phyloP scores from a whole-genome alignment of 805 yeast genomes.

The Maudiozyma bulderi region DNA sequence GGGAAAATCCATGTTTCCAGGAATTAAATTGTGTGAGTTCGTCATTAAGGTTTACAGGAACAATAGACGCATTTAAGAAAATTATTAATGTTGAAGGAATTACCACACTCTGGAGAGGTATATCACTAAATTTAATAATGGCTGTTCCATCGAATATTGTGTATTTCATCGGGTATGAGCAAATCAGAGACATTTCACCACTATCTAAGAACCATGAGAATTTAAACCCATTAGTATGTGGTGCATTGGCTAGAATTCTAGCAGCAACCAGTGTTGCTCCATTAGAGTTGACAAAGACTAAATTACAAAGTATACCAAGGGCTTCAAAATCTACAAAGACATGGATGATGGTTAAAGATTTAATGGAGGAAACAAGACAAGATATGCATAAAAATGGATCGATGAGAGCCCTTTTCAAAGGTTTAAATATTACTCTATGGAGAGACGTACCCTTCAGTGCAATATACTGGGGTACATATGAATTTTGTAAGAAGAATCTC shows the following conservation, averaged over 20 bases:
- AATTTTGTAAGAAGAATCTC: conserved; percentile 33
- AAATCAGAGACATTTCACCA: conserved; percentile 67
- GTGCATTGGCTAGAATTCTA: conserved; percentile 69
- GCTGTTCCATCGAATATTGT: conserved; percentile 89
- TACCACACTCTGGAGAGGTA: conserved; percentile 78
- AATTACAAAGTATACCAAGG: conserved; percentile 81
- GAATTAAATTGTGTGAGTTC: conserved; percentile 25
- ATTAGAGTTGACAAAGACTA: conserved; percentile 73
- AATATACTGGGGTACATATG: conserved; percentile 87
- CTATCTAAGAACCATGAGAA: conserved; percentile 29
- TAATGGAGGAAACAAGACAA: conserved; percentile 43
- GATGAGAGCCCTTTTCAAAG: conserved; percentile 60
- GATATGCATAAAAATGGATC: conserved; percentile 49
- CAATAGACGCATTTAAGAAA: conserved; percentile 60
- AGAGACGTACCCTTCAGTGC: conserved; percentile 97
- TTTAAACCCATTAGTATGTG: conserved; percentile 73
- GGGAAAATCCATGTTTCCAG: conserved; percentile 28
- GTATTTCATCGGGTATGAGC: conserved; percentile 89
- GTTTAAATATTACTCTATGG: conserved; percentile 83
- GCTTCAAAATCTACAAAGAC: conserved; percentile 22
- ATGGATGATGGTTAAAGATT: conserved; percentile 32
- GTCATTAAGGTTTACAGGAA: conserved; percentile 42
- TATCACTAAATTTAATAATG: conserved; percentile 74
- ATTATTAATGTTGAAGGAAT: conserved; percentile 69
- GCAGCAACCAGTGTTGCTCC: conserved; percentile 87